A percentile compares a stretch with the other conserved stretches of the same genome.
phyloP scores from a whole-genome alignment of 441 rosid genomes.

The Omphalea diandra region DNA sequence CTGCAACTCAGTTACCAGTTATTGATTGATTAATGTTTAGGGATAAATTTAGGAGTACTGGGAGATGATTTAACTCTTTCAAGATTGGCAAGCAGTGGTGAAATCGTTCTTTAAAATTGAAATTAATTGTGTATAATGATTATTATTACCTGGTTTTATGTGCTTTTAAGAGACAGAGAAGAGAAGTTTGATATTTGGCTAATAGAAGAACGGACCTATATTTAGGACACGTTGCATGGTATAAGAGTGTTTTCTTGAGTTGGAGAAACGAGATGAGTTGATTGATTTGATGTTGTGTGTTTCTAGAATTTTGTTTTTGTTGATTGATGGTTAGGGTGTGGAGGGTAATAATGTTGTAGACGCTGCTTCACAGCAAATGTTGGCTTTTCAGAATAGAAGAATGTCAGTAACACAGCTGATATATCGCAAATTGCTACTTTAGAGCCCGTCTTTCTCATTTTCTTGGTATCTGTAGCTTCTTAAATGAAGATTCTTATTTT shows the following conservation, averaged over 20 bases:
- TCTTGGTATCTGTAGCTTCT: neutral
- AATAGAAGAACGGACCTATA: neutral
- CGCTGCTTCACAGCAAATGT: neutral
- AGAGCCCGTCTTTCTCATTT: neutral
- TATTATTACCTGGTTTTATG: neutral
- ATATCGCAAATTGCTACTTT: too few species aligned
- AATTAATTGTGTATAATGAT: neutral
- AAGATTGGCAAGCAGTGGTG: neutral
- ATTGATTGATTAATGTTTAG: neutral
- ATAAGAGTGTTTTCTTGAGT: neutral
- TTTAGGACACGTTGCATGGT: neutral
- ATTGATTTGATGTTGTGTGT: neutral
- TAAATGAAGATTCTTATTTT: neutral
- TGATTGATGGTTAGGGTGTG: too few species aligned
- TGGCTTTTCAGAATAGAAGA: neutral
- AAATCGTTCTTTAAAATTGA: neutral
- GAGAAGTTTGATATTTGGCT: neutral
- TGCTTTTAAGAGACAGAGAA: neutral
- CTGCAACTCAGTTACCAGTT: too few species aligned
- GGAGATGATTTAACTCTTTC: neutral
- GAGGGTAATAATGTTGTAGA: neutral
- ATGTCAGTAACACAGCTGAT: neutral
- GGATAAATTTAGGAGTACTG: neutral
- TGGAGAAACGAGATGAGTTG: neutral
- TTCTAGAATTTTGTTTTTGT: neutral